These are phyloP conservation scores for Ceratorhiza oryzae-sativae DNA, from an alignment of 1,284 basidiomycete genomes.

Conservation along the genomic window DNA sequence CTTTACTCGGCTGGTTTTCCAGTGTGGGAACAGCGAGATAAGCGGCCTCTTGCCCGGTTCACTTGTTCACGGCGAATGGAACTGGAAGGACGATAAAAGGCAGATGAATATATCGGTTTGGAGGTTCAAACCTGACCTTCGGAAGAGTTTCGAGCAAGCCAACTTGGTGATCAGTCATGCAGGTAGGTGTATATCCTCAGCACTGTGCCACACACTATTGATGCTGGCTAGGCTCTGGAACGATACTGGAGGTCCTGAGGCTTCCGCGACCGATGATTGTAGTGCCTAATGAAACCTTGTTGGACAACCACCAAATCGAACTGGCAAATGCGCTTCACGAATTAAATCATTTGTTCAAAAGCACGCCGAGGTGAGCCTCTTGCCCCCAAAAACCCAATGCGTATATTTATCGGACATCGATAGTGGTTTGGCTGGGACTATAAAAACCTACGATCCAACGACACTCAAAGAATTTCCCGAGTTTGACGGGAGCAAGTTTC, in stretches of 20 bases:
- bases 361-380: slow-evolving; percentile 63
- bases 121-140: slow-evolving; percentile 75
- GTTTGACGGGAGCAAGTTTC: slow-evolving; percentile 70
- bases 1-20: slow-evolving; percentile 68
- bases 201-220: neutral
- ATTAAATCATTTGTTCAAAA: slow-evolving; percentile 70
- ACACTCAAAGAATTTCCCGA: slow-evolving; percentile 66
- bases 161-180: slow-evolving; percentile 92
- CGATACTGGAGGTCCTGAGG: slow-evolving; percentile 88
- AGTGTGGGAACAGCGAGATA: slow-evolving; percentile 67
- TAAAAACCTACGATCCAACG: slow-evolving; percentile 58
- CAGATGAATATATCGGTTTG: slow-evolving; percentile 60
- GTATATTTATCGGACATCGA: slow-evolving; percentile 37
- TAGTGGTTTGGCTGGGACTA: slow-evolving; percentile 63
- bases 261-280: slow-evolving; percentile 79
- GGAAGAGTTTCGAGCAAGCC: slow-evolving; percentile 67
- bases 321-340: slow-evolving; percentile 74
- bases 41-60: slow-evolving; percentile 48
- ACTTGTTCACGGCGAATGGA: slow-evolving; percentile 47
- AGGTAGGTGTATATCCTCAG: slow-evolving; percentile 61
- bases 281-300: slow-evolving; percentile 86
- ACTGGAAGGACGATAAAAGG: slow-evolving; percentile 21
- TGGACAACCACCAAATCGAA: slow-evolving; percentile 95
- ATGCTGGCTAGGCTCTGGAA: slow-evolving; percentile 80
- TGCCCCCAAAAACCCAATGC: slow-evolving; percentile 14